Conservation (phyloP, 2,329 filamentous ascomycete species). For the Ophiostoma pallidulum region DNA sequence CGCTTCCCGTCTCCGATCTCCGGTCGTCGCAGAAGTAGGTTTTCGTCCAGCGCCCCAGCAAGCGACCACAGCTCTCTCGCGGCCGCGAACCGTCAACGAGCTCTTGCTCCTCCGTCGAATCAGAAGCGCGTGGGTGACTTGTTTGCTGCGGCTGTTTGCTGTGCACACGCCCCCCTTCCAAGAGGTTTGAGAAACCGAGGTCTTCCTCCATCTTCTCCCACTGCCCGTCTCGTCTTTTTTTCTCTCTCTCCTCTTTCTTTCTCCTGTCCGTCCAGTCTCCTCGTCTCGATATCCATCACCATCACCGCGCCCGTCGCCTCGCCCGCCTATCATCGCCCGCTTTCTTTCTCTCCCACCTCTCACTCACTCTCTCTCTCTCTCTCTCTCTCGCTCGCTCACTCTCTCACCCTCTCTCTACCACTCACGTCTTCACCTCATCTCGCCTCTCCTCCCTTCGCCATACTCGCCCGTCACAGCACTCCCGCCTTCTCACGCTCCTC, state of each 20-base stretch:
- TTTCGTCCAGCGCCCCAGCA: neutral
- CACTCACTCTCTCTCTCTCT: neutral
- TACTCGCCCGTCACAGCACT: no score
- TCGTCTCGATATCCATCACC: slow-evolving; percentile 8
- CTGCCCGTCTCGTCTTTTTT: neutral
- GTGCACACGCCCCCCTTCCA: neutral
- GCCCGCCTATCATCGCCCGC: neutral
- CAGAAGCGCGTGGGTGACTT: slow-evolving; percentile 5
- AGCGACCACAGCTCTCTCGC: neutral
- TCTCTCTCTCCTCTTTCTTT: neutral
- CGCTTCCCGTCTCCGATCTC: slow-evolving; percentile 3
- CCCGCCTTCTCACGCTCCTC: neutral
- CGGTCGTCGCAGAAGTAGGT: slow-evolving; percentile 8
- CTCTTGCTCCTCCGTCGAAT: slow-evolving; percentile 2
- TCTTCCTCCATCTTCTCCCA: neutral
- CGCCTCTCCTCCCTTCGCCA: no score
- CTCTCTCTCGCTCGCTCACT: no score
- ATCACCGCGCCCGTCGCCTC: neutral
- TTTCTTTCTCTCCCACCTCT: neutral
- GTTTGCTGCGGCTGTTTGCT: slow-evolving; percentile 6
- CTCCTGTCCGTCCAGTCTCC: neutral
- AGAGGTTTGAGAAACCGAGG: slow-evolving; percentile 7
- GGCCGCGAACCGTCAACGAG: neutral
- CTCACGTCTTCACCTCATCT: neutral
- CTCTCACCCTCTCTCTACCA: neutral